Evolutionary conservation across 805 yeast genomes (phyloP).

Genomic region (Brettanomyces naardenensis): DNA sequence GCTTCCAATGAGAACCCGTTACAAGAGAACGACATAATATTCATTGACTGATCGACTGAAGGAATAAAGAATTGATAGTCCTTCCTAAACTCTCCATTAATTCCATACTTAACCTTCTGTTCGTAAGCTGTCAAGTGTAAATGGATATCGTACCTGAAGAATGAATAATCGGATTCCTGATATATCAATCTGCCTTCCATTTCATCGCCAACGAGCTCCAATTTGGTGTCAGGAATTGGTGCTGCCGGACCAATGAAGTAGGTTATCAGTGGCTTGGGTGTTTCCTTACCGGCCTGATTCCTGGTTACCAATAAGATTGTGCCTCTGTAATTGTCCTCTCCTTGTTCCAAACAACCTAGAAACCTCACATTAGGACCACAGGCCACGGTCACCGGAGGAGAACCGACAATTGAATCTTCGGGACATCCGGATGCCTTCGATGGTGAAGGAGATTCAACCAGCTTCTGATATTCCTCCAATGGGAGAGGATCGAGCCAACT

Average conservation of each 20-base stretch:
- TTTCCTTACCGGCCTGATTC: conserved; percentile 18
- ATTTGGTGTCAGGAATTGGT: conserved; percentile 5
- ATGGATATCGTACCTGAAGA: conserved; percentile 59
- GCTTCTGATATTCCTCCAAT: conserved; percentile 14
- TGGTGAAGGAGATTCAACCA: conserved; percentile 17
- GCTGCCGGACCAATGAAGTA: conserved; percentile 30
- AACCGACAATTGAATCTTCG: conserved; percentile 18
- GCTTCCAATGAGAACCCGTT: conserved; percentile 81
- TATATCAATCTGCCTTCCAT: conserved; percentile 32
- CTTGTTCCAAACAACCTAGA: conserved; percentile 51
- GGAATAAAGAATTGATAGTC: conserved; percentile 68
- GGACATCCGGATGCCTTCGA: conserved; percentile 14
- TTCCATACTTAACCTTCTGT: conserved; percentile 54
- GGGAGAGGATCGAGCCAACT: conserved; percentile 26
- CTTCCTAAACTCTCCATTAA: conserved; percentile 35
- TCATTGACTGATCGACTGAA: conserved; percentile 57
- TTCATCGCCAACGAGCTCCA: conserved; percentile 27
- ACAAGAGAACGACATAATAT: conserved; percentile 77
- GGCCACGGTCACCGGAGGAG: conserved; percentile 33
- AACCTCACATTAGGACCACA: conserved; percentile 79
- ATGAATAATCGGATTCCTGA: conserved; percentile 37
- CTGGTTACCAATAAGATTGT: conserved; percentile 57
- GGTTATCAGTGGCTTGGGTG: conserved; percentile 9
- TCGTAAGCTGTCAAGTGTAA: conserved; percentile 41
- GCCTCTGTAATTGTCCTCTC: conserved; percentile 51